Conservation (phyloP, 225 moss, liverwort and hornwort genomes). For the Polytrichum formosum region DNA sequence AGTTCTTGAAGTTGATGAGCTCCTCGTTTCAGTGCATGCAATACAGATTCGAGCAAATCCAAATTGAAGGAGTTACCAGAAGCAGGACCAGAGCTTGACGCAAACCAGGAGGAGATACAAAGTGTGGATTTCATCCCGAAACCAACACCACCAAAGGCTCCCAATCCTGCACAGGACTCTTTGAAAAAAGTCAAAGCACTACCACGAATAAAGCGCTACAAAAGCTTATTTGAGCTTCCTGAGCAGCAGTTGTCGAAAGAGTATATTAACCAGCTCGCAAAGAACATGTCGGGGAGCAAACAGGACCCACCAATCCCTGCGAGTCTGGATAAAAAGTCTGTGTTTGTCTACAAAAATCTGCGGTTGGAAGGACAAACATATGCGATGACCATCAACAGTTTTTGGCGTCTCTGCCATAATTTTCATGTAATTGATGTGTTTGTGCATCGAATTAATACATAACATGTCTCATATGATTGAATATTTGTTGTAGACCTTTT, state of each 20-base stretch:
- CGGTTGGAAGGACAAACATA: slow-evolving; percentile 40
- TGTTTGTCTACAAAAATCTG: slow-evolving; percentile 21
- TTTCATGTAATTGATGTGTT: slow-evolving; percentile 25
- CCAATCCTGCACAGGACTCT: neutral
- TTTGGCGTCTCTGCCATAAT: slow-evolving; percentile 46
- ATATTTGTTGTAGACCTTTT: no score
- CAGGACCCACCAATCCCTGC: slow-evolving; percentile 6
- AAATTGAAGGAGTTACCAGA: neutral
- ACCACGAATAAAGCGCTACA: neutral
- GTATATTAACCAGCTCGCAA: slow-evolving; percentile 24
- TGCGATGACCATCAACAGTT: slow-evolving; percentile 34
- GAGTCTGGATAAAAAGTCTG: slow-evolving; percentile 9
- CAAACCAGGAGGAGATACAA: neutral
- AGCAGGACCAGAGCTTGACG: slow-evolving; percentile 18
- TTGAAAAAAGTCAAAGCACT: neutral
- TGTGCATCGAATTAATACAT: no score
- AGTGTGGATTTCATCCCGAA: neutral
- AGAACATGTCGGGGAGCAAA: neutral
- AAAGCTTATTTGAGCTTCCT: neutral
- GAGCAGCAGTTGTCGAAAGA: slow-evolving; percentile 24
- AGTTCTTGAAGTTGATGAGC: no score
- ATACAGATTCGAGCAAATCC: slow-evolving; percentile 16
- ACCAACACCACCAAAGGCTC: neutral
- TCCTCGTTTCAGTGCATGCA: slow-evolving; percentile 14
- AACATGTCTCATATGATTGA: no score